Conservation (phyloP, 176 grass and related monocot species). For the Carex pumila region DNA sequence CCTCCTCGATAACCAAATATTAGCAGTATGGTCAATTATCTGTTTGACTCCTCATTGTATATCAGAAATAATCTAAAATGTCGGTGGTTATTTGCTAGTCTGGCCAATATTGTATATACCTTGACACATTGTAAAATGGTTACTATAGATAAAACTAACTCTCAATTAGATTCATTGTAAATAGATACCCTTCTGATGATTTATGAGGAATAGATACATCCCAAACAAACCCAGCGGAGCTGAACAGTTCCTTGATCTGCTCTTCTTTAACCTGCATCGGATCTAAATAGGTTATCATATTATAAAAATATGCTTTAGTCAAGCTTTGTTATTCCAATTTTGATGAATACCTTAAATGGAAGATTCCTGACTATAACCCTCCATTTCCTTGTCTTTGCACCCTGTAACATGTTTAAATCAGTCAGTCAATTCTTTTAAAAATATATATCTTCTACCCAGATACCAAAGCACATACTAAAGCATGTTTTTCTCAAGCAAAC, state of each 20-base stretch:
- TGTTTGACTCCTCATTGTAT: neutral
- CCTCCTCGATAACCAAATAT: neutral
- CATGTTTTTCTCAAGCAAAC: neutral
- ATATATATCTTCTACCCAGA: neutral
- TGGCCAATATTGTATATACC: neutral
- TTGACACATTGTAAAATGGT: neutral
- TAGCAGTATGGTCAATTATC: neutral
- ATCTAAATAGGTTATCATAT: conserved; percentile 18
- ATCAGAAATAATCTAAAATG: neutral
- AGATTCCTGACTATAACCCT: conserved; percentile 90
- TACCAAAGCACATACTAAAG: neutral
- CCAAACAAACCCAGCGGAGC: conserved; percentile 80
- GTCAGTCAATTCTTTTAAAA: neutral
- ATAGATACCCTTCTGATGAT: conserved; percentile 59
- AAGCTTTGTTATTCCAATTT: neutral
- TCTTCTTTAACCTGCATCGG: conserved; percentile 54
- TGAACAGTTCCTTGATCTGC: conserved; percentile 67
- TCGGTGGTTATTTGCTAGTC: neutral
- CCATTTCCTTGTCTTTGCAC: conserved; percentile 86
- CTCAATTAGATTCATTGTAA: conserved; percentile 15
- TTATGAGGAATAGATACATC: conserved; percentile 80
- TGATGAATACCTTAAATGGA: conserved; percentile 77
- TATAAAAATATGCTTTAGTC: conserved; percentile 15
- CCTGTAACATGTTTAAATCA: conserved; percentile 28
- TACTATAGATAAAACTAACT: neutral